These are phyloP conservation scores for Rhynchospora breviuscula DNA, from an alignment of 176 grass and related monocot species.

Conservation along the genomic window DNA sequence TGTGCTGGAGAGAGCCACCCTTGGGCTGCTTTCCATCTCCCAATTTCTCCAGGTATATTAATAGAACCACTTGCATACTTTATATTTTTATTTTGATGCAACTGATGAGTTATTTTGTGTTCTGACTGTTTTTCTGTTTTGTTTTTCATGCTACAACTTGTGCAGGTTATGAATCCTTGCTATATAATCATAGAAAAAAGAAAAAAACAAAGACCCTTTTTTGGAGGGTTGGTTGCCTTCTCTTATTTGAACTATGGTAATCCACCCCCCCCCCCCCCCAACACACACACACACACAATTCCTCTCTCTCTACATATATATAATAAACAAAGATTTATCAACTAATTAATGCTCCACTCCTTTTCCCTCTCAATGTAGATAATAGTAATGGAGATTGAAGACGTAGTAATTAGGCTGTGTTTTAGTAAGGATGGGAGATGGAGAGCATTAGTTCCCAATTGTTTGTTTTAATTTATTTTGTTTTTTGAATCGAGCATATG, in stretches of 20 bases:
- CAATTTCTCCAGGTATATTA: slow-evolving; percentile 2
- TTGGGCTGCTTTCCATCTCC: slow-evolving; percentile 16
- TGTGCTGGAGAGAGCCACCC: not conserved
- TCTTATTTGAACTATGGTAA: slow-evolving; percentile 22
- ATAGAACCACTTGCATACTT: not conserved
- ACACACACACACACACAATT: too few relatives aligned
- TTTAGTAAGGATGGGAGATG: slow-evolving; percentile 10
- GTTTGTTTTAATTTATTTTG: not conserved
- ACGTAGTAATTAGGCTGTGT: slow-evolving; percentile 2
- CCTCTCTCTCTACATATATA: not conserved
- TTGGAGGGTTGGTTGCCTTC: slow-evolving; percentile 1
- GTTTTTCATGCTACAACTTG: not conserved
- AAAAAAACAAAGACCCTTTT: slow-evolving; percentile 4
- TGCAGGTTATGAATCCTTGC: slow-evolving; percentile 26
- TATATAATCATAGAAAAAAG: slow-evolving; percentile 20
- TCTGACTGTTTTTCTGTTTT: not conserved
- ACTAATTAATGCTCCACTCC: not conserved
- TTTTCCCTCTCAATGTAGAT: not conserved
- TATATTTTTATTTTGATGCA: not conserved
- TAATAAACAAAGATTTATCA: not conserved
- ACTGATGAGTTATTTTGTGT: not conserved
- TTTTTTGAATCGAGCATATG: not conserved
- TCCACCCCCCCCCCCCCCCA: not conserved
- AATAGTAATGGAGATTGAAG: slow-evolving; percentile 18
- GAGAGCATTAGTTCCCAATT: slow-evolving; percentile 9